Base-by-base conservation (phyloP, 169 alveolate species). In the Amoebophrya sp. region DNA sequence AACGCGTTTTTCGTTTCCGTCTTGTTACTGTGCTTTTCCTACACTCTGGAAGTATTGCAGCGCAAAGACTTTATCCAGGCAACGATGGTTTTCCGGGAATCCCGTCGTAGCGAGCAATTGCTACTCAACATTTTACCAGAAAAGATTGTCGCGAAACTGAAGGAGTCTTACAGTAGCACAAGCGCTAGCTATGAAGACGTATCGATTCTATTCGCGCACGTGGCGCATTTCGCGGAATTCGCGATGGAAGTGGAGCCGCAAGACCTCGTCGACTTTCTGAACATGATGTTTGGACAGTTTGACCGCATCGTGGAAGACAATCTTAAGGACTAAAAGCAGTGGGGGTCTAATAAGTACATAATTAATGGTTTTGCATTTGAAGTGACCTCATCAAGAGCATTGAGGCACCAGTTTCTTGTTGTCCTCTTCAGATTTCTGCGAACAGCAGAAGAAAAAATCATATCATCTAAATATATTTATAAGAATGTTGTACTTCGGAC, bases 51-150 rank as follows among this genome's bases (percentile, higher is more conserved):
- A 54, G 78, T 90, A 38, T 33, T 90, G 78, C 78, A 65, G 26
- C 77, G 92, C 41, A 90, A 90, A 78, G 92, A 90, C 92, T 90
- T 40, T 78, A 65, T 90, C 78, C 92, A 90, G 92, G 53, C 92
- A 12, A 24, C 55, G 53, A 90, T 90, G 92, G 92, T 90, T 6
- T 41, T 36, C 41, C 53, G 53, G 18, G 92, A 90, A 41, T n/a
- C 53, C 39, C 34, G 14, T 77, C 40, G 92, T 77, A 40, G 78
- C 29, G 92, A 41, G 41, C 92, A 65, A 29, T 41, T 90, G 41
- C 92, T 90, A 24, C 53, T 40, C 36, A 90, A 90, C 47, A 65
- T 90, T 18, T 78, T 90, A 12, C 91, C 91, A 6, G 41, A 39
- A 38, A 41, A 53, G 77, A 89, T 89, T 76, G 41, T 89, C 1